phyloP scores from a whole-genome alignment of 1,284 basidiomycete species.

The Cystobasidiaceae sp. region DNA sequence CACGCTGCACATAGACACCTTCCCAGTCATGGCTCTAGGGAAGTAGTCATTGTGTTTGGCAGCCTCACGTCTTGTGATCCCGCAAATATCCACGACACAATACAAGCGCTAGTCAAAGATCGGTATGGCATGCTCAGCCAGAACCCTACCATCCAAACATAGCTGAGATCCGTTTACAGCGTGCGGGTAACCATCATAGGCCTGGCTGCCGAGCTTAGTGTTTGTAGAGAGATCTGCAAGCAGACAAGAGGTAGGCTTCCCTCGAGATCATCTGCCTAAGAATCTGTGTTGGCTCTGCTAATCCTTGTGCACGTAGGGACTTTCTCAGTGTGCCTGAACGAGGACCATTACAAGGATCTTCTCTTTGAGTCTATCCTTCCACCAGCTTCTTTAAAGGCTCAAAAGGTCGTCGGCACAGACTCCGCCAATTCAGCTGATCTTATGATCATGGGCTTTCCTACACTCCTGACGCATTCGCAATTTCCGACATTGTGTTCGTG shows the following conservation, averaged over 20 bases:
- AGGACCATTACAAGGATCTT: constrained; percentile 91
- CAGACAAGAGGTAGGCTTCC: constrained; percentile 69
- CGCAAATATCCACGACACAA: constrained; percentile 88
- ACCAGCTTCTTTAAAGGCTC: constrained; percentile 57
- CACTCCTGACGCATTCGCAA: constrained; percentile 60
- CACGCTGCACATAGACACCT: constrained; percentile 61
- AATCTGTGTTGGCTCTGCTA: not conserved
- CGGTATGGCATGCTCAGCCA: constrained; percentile 33
- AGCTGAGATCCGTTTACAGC: constrained; percentile 50
- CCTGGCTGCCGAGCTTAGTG: constrained; percentile 93
- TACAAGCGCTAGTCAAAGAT: constrained; percentile 68
- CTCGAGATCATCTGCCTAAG: not conserved
- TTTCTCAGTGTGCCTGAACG: constrained; percentile 93
- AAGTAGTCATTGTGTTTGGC: constrained; percentile 88
- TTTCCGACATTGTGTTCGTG: constrained; percentile 84
- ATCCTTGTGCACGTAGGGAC: constrained; percentile 55
- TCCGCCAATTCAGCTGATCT: constrained; percentile 56
- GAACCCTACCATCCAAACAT: not conserved
- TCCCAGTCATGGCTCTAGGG: constrained; percentile 88
- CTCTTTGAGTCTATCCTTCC: constrained; percentile 94
- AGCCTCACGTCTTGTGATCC: constrained; percentile 95
- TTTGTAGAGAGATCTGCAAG: constrained; percentile 83
- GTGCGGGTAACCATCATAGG: constrained; percentile 90
- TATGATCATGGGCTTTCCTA: constrained; percentile 98
- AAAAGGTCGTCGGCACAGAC: constrained; percentile 1